Percentiles rank a stretch among this genome's conserved stretches.
Conservation (phyloP, 148 eudicot genomes). For the Vaccinium vitisidaea region DNA sequence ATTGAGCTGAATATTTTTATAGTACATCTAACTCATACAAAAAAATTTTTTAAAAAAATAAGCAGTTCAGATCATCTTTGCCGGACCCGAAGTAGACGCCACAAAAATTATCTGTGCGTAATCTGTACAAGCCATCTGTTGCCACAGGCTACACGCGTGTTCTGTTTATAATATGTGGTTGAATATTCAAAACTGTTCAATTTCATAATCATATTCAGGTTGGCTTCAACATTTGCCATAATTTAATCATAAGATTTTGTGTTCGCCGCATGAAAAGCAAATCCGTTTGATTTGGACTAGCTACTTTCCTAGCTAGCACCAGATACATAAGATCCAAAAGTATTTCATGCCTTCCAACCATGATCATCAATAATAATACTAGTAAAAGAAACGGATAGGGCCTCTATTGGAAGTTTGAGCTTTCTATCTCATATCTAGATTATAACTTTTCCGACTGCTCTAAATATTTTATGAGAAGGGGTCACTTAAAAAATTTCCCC, state of each 20-base stretch:
- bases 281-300: not conserved
- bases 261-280: not conserved
- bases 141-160: too few species aligned
- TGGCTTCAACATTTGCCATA: not conserved
- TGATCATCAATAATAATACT: too few species aligned
- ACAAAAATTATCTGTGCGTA: too few species aligned
- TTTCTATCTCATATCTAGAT: not conserved
- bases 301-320: not conserved
- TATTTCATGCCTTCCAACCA: not conserved
- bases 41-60: too few species aligned
- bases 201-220: not conserved
- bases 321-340: not conserved
- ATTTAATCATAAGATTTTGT: not conserved
- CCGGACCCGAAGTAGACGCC: too few species aligned
- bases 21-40: too few species aligned
- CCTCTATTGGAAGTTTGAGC: not conserved
- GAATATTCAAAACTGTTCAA: constrained; percentile 3
- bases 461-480: not conserved
- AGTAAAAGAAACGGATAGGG: not conserved
- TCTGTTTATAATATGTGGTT: not conserved
- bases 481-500: not conserved
- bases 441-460: not conserved
- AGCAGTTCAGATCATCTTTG: too few species aligned
- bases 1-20: too few species aligned
- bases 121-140: too few species aligned